Base-by-base conservation (phyloP, 306 rosid species). In the Prunus mongolica region DNA sequence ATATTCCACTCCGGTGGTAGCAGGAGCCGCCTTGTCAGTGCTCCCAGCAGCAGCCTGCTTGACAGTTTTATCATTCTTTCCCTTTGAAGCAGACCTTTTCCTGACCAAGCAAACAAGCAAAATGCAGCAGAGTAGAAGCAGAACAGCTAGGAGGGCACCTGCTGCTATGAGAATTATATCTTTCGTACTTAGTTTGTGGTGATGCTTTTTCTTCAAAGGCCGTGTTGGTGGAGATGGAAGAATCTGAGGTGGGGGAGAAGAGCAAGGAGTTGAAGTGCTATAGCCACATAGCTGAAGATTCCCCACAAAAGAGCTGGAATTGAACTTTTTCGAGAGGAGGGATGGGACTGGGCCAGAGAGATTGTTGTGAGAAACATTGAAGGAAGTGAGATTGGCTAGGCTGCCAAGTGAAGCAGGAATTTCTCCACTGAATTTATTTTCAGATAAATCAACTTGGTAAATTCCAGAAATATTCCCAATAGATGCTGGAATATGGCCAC, bases 311-410 rank as follows among this genome's bases (percentile, higher is more conserved):
- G 99, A 92, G 80, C 87, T 92, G 56, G 96, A 82, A 71, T 89
- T 92, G 99, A 96, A 96, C 82, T 74, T 92, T 73, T 83, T 88
- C 41, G 89, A 80, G 28, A 96, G 88, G 20, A 79, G 62, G 20
- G 86, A 76, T 11, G 99, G 99, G 66, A 92, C 96, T 60, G 76
- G 60, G 46, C 99, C 99, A 67, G 98, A 92, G 5, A 96, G 91
- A 72, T 92, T 96, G 85, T 96, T 96, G 79, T 83, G 76, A 38
- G 99, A 96, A 46, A 96, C 93, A 81, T 89, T 91, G 88, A 96
- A 89, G 65, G 86, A 91, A 58, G 74, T 91, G 41, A 93, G 89
- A 49, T 89, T 86, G 67, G 86, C 76, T 30, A 95, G 84, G 68
- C 74, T 72, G 77, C 84, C 63, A 20, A 92, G 66, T n/a, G 97